A percentile compares a stretch with the other conserved stretches of the same genome.
Evolutionary conservation across 2,329 filamentous ascomycete species (phyloP).

Genomic region (Talaromyces funiculosus): DNA sequence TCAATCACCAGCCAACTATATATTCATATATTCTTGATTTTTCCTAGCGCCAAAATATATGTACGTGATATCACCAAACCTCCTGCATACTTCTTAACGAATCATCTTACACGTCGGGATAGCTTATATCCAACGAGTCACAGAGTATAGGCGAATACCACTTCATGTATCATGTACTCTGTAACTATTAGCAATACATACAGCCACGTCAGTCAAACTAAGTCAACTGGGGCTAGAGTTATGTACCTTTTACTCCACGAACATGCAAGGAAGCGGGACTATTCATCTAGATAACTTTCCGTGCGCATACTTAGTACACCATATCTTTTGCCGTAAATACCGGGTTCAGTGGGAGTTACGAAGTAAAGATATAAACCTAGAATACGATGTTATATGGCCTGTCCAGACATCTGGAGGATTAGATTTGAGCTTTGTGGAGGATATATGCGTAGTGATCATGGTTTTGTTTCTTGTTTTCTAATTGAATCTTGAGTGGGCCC

Average conservation of each 20-base stretch:
- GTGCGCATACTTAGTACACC: not conserved
- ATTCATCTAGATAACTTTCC: not conserved
- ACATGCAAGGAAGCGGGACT: not conserved
- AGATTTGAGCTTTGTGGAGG: not conserved
- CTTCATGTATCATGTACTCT: not conserved
- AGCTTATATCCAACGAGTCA: too few species aligned
- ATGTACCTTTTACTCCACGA: not conserved
- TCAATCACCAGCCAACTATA: not conserved
- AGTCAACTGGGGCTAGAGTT: not conserved
- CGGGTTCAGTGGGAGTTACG: not conserved
- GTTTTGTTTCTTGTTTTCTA: too few species aligned
- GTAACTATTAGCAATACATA: not conserved
- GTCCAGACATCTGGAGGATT: not conserved
- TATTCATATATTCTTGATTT: too few species aligned
- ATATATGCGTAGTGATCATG: not conserved
- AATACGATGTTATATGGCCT: not conserved
- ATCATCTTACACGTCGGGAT: too few species aligned
- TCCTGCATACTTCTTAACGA: not conserved
- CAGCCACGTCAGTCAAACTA: conserved; percentile 3
- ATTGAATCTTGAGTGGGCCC: not conserved
- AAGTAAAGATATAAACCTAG: not conserved
- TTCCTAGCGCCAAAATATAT: too few species aligned
- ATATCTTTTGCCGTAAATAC: not conserved
- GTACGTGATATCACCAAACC: not conserved
- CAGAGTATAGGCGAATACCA: too few species aligned